phyloP scores from a whole-genome alignment of 148 eudicot genomes.

The Agrostemma githago region DNA sequence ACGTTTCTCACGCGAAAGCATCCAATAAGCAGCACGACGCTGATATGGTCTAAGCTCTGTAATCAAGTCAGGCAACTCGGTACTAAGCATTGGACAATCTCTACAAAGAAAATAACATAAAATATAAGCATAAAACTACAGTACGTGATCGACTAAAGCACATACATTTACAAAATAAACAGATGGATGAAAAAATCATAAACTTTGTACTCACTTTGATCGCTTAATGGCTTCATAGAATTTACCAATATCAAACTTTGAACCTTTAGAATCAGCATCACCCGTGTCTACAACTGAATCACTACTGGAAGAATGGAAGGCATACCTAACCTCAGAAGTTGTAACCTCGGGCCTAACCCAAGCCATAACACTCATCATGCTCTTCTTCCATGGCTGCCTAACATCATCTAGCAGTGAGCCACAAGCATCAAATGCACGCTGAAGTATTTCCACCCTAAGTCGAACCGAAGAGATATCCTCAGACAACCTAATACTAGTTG shows the following conservation, averaged over 20 bases:
- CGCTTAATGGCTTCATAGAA: constrained; percentile 94
- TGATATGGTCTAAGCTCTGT: constrained; percentile 97
- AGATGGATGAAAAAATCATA: constrained; percentile 1
- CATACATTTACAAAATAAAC: background rate
- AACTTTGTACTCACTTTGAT: constrained; percentile 64
- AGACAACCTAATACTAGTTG: constrained; percentile 32
- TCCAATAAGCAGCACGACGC: constrained; percentile 93
- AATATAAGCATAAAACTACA: constrained; percentile 9
- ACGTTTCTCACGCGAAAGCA: constrained; percentile 82
- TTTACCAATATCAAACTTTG: constrained; percentile 66
- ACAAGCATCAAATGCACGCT: constrained; percentile 65
- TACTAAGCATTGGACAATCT: constrained; percentile 64
- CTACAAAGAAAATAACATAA: constrained; percentile 32
- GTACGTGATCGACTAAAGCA: background rate
- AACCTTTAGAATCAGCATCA: constrained; percentile 21
- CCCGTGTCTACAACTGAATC: constrained; percentile 24
- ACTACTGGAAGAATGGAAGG: constrained; percentile 25
- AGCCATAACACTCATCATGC: constrained; percentile 85
- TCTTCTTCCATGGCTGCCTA: constrained; percentile 76
- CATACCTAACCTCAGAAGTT: constrained; percentile 78
- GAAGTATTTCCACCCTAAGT: constrained; percentile 67
- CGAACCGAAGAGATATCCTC: constrained; percentile 43
- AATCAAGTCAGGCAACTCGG: constrained; percentile 63
- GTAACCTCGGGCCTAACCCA: constrained; percentile 93
- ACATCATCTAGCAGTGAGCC: constrained; percentile 62